Percentiles rank a stretch among this genome's conserved stretches.
Conservation (phyloP, 2,329 filamentous ascomycete genomes). For the Verticillium nonalfalfae region DNA sequence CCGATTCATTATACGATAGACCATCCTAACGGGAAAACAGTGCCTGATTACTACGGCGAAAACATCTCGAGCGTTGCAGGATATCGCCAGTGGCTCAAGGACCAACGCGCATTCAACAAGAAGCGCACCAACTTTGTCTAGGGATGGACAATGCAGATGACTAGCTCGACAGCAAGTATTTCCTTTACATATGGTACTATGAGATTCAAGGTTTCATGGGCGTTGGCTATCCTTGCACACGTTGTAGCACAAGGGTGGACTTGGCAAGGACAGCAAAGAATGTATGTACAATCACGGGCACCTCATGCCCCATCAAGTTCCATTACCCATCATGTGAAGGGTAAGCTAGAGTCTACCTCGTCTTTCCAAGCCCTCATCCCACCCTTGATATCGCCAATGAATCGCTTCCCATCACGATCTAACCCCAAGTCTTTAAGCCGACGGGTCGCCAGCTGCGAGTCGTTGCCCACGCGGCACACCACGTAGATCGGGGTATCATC, state of each 20-base stretch:
- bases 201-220: background rate
- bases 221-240: slow-evolving; percentile 2
- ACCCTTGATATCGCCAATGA: slow-evolving; percentile 65
- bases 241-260: slow-evolving; percentile 6
- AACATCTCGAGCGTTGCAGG: slow-evolving; percentile 91
- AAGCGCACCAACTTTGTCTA: slow-evolving; percentile 66
- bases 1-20: background rate
- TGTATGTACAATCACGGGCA: slow-evolving; percentile 16
- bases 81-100: slow-evolving; percentile 94
- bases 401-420: slow-evolving; percentile 43
- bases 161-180: background rate
- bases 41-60: slow-evolving; percentile 97
- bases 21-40: slow-evolving; percentile 24
- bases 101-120: slow-evolving; percentile 94
- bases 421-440: slow-evolving; percentile 58
- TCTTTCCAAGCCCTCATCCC: slow-evolving; percentile 69
- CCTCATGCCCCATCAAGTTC: slow-evolving; percentile 2
- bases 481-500: slow-evolving; percentile 56
- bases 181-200: slow-evolving; percentile 4
- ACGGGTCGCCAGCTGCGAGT: slow-evolving; percentile 65
- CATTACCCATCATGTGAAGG: slow-evolving; percentile 35
- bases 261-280: slow-evolving; percentile 4
- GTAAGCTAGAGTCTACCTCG: slow-evolving; percentile 53
- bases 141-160: slow-evolving; percentile 8
- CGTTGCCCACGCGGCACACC: slow-evolving; percentile 70